These are phyloP conservation scores for Tylopilus sp. DNA, from an alignment of 768 basidiomycete species.

Conservation along the genomic window DNA sequence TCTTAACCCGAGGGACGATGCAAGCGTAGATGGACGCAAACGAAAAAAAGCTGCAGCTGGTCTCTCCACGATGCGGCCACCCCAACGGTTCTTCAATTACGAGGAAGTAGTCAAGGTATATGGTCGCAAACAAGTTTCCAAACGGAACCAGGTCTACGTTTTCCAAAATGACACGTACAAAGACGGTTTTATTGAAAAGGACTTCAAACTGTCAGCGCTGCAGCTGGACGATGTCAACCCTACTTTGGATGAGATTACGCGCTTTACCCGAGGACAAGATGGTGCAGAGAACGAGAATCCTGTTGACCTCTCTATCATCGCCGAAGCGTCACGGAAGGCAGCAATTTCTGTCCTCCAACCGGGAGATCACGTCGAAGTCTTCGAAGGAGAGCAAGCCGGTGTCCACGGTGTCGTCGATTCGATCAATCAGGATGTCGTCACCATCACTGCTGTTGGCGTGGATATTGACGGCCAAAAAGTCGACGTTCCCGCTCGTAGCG, in stretches of 20 bases:
- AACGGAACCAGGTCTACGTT: conserved; percentile 71
- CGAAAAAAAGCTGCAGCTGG: conserved; percentile 61
- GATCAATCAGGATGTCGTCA: conserved; percentile 82
- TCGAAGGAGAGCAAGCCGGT: conserved; percentile 94
- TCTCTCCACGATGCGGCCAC: conserved; percentile 68
- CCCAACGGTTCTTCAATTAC: conserved; percentile 89
- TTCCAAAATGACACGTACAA: conserved; percentile 94
- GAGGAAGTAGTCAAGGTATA: conserved; percentile 90
- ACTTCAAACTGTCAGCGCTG: conserved; percentile 78
- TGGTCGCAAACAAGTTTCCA: conserved; percentile 71
- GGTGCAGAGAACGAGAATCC: conserved; percentile 60
- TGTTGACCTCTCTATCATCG: conserved; percentile 89
- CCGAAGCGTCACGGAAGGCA: conserved; percentile 86
- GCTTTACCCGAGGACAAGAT: conserved; percentile 77
- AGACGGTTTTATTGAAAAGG: conserved; percentile 95
- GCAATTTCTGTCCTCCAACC: conserved; percentile 95
- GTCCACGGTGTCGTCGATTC: conserved; percentile 91
- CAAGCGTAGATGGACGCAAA: conserved; percentile 65
- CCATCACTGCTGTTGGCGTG: conserved; percentile 72
- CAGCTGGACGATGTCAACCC: conserved; percentile 89
- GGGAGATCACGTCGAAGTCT: conserved; percentile 96
- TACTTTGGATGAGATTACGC: conserved; percentile 93
- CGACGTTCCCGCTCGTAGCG: conserved; percentile 82
- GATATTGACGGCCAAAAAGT: conserved; percentile 87
- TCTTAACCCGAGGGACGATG: conserved; percentile 83